A percentile compares a stretch with the other conserved stretches of the same genome.
Conservation (phyloP, 192 early-diverging fungal species). For the Dissophora globulifera region DNA sequence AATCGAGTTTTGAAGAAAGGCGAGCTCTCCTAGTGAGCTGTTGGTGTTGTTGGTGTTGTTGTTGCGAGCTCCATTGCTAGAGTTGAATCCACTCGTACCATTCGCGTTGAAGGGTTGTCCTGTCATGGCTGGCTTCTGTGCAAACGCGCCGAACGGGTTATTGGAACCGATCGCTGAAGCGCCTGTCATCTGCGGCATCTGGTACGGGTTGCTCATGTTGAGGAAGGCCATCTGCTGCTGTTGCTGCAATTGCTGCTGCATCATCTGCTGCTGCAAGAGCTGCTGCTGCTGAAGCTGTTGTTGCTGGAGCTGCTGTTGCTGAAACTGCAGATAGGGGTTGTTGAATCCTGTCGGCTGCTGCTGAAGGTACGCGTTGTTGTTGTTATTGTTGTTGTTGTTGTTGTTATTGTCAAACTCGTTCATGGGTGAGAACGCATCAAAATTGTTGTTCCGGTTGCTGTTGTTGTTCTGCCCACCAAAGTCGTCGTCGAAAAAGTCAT, state of each 20-base stretch:
- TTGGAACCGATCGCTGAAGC: conserved; percentile 54
- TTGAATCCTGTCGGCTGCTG: conserved; percentile 44
- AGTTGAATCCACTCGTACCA: neutral
- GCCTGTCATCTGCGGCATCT: conserved; percentile 46
- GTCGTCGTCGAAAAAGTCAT: conserved; percentile 50
- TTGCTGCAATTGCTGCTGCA: conserved; percentile 53
- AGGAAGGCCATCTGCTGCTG: conserved; percentile 49
- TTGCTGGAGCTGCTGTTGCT: conserved; percentile 52
- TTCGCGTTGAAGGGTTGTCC: conserved; percentile 23
- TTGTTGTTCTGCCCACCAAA: conserved; percentile 50
- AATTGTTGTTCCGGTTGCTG: conserved; percentile 39
- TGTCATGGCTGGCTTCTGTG: conserved; percentile 27
- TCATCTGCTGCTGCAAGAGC: conserved; percentile 36
- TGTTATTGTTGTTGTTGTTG: conserved; percentile 25
- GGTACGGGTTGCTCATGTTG: conserved; percentile 52
- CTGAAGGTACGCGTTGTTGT: conserved; percentile 10
- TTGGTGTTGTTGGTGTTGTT: conserved; percentile 9
- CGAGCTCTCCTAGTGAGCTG: conserved; percentile 28
- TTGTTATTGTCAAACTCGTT: conserved; percentile 25
- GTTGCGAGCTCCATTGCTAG: conserved; percentile 9
- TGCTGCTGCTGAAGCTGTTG: conserved; percentile 47
- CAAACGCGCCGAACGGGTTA: conserved; percentile 55
- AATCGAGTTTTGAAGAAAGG: conserved; percentile 38
- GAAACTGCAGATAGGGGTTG: conserved; percentile 48
- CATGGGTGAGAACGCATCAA: conserved; percentile 32